These are phyloP conservation scores for Aspergillus brasiliensis DNA, from an alignment of 2,329 filamentous ascomycete species.

Conservation along the genomic window DNA sequence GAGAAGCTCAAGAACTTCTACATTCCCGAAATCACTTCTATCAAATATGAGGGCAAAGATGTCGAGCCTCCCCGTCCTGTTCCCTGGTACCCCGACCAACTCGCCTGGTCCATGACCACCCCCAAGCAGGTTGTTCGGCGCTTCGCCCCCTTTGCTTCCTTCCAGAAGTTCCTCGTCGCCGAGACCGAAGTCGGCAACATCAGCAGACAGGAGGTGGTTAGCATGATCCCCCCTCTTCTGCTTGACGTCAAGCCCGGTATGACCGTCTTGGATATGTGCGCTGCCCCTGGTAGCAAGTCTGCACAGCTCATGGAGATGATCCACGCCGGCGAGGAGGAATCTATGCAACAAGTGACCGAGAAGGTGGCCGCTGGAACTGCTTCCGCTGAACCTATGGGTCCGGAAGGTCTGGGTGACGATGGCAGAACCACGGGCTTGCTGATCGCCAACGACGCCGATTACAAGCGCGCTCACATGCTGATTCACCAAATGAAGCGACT, in stretches of 20 bases:
- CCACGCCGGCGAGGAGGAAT: conserved; percentile 86
- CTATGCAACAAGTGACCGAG: conserved; percentile 71
- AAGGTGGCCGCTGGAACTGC: conserved; percentile 64
- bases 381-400: conserved; percentile 46
- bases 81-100: conserved; percentile 88
- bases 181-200: conserved; percentile 98
- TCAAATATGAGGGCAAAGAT: conserved; percentile 77
- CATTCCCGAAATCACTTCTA: conserved; percentile 84
- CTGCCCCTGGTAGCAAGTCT: conserved; percentile 95
- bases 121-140: conserved; percentile 94
- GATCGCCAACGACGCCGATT: conserved; percentile 94
- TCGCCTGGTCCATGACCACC: conserved; percentile 98
- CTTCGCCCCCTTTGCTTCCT: conserved; percentile 89
- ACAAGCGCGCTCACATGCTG: conserved; percentile 94
- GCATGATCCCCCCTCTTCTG: conserved; percentile 95
- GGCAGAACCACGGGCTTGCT: conserved; percentile 88
- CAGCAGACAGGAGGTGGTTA: conserved; percentile 94
- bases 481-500: conserved; percentile 97
- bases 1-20: conserved; percentile 84
- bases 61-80: conserved; percentile 83
- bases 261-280: conserved; percentile 93
- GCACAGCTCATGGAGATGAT: conserved; percentile 94
- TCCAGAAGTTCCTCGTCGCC: conserved; percentile 96
- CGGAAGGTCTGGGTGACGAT: conserved; percentile 67
- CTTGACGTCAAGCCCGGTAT: conserved; percentile 90